Evolutionary conservation across 768 basidiomycete species (phyloP).

Genomic region (Galerina sulciceps): DNA sequence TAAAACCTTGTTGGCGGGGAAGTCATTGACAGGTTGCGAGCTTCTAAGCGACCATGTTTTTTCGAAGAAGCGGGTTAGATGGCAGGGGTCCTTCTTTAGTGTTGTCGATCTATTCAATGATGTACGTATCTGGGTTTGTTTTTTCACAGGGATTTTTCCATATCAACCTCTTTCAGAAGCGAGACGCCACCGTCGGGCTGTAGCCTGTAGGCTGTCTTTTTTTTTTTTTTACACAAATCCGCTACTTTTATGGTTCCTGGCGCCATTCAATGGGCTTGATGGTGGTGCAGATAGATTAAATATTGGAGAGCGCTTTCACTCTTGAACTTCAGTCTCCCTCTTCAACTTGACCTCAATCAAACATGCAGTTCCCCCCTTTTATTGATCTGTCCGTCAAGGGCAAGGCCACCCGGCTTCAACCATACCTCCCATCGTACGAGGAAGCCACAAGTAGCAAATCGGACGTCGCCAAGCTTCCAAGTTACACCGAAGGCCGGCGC

Average conservation of each 20-base stretch:
- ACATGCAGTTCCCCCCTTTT: neutral
- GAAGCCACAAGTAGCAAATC: constrained; percentile 1
- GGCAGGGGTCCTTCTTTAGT: too few relatives aligned
- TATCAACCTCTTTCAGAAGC: constrained; percentile 1
- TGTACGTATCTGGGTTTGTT: neutral
- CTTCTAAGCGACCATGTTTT: too few relatives aligned
- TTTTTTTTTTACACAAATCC: neutral
- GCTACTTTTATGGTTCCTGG: neutral
- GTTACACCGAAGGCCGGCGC: constrained; percentile 2
- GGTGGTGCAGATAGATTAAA: too few relatives aligned
- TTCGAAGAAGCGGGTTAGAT: too few relatives aligned
- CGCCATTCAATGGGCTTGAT: neutral
- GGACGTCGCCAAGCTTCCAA: constrained; percentile 5
- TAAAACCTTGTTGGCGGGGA: too few relatives aligned
- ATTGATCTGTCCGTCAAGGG: neutral
- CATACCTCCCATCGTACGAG: constrained; percentile 8
- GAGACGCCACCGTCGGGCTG: constrained; percentile 5
- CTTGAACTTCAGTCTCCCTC: too few relatives aligned
- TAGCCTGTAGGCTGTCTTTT: neutral
- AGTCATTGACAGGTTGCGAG: too few relatives aligned
- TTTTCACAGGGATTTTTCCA: neutral
- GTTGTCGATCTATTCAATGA: neutral
- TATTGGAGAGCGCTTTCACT: neutral
- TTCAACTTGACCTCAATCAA: neutral
- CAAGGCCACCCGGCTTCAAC: neutral